Base-by-base conservation (phyloP, 352 stramenopile genomes). In the Phytophthora cajani region DNA sequence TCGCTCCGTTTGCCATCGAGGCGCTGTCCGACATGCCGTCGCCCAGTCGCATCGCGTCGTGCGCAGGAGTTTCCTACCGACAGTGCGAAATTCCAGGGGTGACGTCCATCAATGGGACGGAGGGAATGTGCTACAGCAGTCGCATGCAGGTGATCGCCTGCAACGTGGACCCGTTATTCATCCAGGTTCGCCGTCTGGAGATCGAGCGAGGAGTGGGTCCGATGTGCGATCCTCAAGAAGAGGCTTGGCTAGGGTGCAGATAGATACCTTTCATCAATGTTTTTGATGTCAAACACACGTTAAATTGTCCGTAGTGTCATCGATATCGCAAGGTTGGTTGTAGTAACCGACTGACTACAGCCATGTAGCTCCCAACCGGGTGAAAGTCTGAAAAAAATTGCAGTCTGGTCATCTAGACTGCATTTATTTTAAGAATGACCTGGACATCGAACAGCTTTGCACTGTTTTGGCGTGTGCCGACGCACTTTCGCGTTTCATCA, bases 111-210 rank as follows among this genome's bases (percentile, higher is more conserved):
- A 64, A 73, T 21, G 59, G 47, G 1, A 53, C 40, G 9, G 25
- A 52, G 5, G 71, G 71, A 4, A 77, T 77, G 51, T 74, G 71
- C 38, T 77, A 71, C 50, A 74, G 64, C 52, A 77, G 60, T 19
- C 66, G 70, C 1, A 71, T 77, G 65, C 71, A 77, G 30, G 61
- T 74, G 9, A 44, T 77, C 10, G 57, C 70, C 2, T 77, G 70
- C 36, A 73, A 64, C 12, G 32, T 69, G 11, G 63, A 74, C 36
- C 56, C 52, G 19, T 10, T 71, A 1, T 65, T 68, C 27, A 71
- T 77, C 10, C 19, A 64, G 16, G 59, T 68, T 4, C 25, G 71
- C 5, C 19, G 21, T 27, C 25, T 64, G 16, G n/a, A 71, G 19
- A 77, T 77, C 8, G 56, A 72, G n/a, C 40, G 49, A 4, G 51